These are phyloP conservation scores for Gypsophila paniculata DNA, from an alignment of 179 eudicot species.

Conservation along the genomic window DNA sequence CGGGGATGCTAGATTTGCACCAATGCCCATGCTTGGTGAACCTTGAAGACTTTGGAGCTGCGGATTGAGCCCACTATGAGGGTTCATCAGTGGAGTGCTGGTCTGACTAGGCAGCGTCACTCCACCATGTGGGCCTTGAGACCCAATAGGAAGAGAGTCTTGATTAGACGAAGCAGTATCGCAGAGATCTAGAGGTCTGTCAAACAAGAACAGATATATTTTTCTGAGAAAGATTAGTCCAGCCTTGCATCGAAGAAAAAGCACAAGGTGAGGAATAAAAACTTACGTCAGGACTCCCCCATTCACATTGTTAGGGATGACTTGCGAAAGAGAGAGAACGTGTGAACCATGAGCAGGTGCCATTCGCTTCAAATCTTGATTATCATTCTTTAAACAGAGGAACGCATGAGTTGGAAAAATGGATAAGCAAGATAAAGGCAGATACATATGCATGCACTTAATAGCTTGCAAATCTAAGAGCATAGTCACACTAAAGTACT, in stretches of 20 bases:
- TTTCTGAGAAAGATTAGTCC: neutral
- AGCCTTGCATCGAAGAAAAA: neutral
- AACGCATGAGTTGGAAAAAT: slow-evolving; percentile 11
- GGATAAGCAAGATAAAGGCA: slow-evolving; percentile 1
- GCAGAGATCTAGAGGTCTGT: slow-evolving; percentile 89
- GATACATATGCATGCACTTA: neutral
- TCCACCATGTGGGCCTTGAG: slow-evolving; percentile 61
- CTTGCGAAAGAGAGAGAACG: slow-evolving; percentile 65
- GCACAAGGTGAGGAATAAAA: neutral
- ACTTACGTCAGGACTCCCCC: slow-evolving; percentile 84
- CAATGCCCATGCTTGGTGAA: slow-evolving; percentile 47
- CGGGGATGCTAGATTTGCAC: slow-evolving; percentile 53
- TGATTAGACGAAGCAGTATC: slow-evolving; percentile 55
- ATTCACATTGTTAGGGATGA: slow-evolving; percentile 66
- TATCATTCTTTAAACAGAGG: slow-evolving; percentile 30
- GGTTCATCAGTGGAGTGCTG: slow-evolving; percentile 39
- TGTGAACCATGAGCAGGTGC: slow-evolving; percentile 65
- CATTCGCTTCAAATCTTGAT: slow-evolving; percentile 33
- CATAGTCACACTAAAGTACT: neutral
- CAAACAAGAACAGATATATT: slow-evolving; percentile 1
- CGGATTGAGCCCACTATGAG: slow-evolving; percentile 51
- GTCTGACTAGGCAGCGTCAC: slow-evolving; percentile 49
- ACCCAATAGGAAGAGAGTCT: slow-evolving; percentile 52
- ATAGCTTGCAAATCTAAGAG: neutral
- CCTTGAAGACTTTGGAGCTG: slow-evolving; percentile 59